These are phyloP conservation scores for Plenodomus tracheiphilus DNA, from an alignment of 2,329 filamentous ascomycete species.

Conservation along the genomic window DNA sequence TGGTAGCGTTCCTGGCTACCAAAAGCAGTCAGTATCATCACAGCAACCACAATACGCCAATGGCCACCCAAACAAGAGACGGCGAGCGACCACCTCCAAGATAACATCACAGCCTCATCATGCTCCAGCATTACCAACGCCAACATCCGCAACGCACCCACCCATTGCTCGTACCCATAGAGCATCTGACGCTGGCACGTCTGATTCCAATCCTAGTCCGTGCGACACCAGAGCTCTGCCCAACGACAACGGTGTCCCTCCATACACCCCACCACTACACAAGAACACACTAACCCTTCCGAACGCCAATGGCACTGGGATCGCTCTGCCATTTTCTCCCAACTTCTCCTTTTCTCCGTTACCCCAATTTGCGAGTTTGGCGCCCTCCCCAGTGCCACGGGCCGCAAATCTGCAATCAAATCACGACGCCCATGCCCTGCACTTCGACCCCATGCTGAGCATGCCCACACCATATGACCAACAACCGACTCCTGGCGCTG, in stretches of 20 bases:
- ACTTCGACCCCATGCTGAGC: constrained; percentile 48
- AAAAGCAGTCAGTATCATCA: constrained; percentile 28
- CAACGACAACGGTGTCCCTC: constrained; percentile 24
- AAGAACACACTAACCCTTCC: constrained; percentile 18
- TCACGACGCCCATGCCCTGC: constrained; percentile 18
- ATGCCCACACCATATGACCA: constrained; percentile 47
- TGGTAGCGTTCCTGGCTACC: constrained; percentile 28
- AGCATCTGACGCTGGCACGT: constrained; percentile 27
- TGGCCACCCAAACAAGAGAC: constrained; percentile 40
- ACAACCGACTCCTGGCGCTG: constrained; percentile 50
- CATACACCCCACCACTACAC: constrained; percentile 35
- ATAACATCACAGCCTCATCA: constrained; percentile 24
- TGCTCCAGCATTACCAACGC: constrained; percentile 31
- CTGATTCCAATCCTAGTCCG: constrained; percentile 29
- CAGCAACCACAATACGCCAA: constrained; percentile 32
- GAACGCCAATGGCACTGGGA: constrained; percentile 21
- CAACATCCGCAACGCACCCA: constrained; percentile 36
- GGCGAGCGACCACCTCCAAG: constrained; percentile 36
- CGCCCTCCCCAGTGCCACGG: constrained; percentile 34
- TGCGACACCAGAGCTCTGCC: constrained; percentile 22
- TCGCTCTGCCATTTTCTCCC: constrained; percentile 46
- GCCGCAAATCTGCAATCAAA: constrained; percentile 20
- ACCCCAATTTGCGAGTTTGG: constrained; percentile 40
- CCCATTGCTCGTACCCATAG: constrained; percentile 18
- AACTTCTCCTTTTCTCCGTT: constrained; percentile 45